Conservation (phyloP, 345 rosid species). For the Salix udensis region DNA sequence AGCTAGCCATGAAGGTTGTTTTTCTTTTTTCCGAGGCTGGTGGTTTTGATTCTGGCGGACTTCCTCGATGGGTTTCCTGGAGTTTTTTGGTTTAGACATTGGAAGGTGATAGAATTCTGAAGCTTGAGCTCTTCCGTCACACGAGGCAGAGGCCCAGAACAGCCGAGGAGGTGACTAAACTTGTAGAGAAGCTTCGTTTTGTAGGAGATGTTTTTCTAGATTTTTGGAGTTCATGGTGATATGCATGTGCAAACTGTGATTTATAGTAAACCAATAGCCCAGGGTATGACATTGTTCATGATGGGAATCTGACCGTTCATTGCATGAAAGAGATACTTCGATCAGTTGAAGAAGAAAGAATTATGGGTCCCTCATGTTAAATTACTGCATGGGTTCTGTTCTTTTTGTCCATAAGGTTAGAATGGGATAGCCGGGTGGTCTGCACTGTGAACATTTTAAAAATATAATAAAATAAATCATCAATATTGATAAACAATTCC, state of each 20-base stretch:
- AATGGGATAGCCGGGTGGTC: background rate
- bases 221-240: slow-evolving; percentile 3
- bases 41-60: slow-evolving; percentile 31
- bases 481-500: background rate
- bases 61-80: slow-evolving; percentile 33
- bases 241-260: background rate
- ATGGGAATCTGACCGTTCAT: slow-evolving; percentile 23
- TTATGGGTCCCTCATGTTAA: slow-evolving; percentile 17
- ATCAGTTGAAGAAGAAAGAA: slow-evolving; percentile 8
- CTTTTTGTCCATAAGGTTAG: background rate
- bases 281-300: background rate
- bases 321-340: slow-evolving; percentile 2
- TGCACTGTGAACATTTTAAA: background rate
- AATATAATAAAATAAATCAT: too few species aligned
- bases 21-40: slow-evolving; percentile 29
- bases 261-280: background rate
- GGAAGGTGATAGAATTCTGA: background rate
- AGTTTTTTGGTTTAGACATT: slow-evolving; percentile 46
- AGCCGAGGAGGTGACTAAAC: background rate
- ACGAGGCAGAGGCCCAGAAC: slow-evolving; percentile 3
- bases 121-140: background rate
- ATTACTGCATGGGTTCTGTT: background rate
- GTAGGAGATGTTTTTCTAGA: background rate
- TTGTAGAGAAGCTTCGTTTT: slow-evolving; percentile 6
- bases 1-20: slow-evolving; percentile 49